phyloP scores from a whole-genome alignment of 1,139 yeast genomes.

The Chernovozyma aurita region DNA sequence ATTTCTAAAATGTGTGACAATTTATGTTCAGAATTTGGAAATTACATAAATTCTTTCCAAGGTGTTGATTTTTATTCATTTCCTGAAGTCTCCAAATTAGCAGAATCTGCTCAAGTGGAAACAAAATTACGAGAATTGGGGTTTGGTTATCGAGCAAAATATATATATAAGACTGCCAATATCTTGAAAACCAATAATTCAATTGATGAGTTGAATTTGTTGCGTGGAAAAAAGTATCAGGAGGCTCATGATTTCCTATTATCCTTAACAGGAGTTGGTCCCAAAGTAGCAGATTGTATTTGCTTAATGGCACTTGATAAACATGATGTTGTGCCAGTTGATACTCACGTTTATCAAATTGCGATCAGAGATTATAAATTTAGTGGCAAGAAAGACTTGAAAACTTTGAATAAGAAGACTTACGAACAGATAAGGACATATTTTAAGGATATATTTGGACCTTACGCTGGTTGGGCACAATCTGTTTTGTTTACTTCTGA shows the following conservation, averaged over 20 bases:
- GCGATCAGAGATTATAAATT: slow-evolving; percentile 78
- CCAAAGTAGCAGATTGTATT: slow-evolving; percentile 92
- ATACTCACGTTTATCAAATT: slow-evolving; percentile 93
- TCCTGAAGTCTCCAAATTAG: slow-evolving; percentile 58
- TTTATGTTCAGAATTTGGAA: slow-evolving; percentile 70
- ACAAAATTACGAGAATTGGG: slow-evolving; percentile 52
- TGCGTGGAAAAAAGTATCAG: slow-evolving; percentile 46
- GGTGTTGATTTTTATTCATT: slow-evolving; percentile 66
- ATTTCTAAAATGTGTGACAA: slow-evolving; percentile 91
- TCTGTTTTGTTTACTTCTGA: slow-evolving; percentile 87
- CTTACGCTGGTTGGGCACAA: slow-evolving; percentile 98
- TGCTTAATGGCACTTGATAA: slow-evolving; percentile 89
- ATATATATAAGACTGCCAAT: slow-evolving; percentile 72
- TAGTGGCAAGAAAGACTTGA: slow-evolving; percentile 41
- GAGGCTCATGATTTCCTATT: slow-evolving; percentile 63
- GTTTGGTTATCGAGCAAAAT: slow-evolving; percentile 92
- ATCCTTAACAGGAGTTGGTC: slow-evolving; percentile 86
- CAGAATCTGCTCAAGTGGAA: slow-evolving; percentile 34
- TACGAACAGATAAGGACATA: slow-evolving; percentile 58
- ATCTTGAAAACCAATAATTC: slow-evolving; percentile 19
- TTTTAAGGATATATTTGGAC: slow-evolving; percentile 75
- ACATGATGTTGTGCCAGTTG: slow-evolving; percentile 89
- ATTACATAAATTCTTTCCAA: slow-evolving; percentile 48
- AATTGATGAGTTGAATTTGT: slow-evolving; percentile 24
- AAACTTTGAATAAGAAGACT: slow-evolving; percentile 53